Percentiles rank a stretch among this genome's conserved stretches.
These are phyloP conservation scores for Hypomyces rosellus DNA, from an alignment of 2,329 filamentous ascomycete genomes.

Conservation along the genomic window DNA sequence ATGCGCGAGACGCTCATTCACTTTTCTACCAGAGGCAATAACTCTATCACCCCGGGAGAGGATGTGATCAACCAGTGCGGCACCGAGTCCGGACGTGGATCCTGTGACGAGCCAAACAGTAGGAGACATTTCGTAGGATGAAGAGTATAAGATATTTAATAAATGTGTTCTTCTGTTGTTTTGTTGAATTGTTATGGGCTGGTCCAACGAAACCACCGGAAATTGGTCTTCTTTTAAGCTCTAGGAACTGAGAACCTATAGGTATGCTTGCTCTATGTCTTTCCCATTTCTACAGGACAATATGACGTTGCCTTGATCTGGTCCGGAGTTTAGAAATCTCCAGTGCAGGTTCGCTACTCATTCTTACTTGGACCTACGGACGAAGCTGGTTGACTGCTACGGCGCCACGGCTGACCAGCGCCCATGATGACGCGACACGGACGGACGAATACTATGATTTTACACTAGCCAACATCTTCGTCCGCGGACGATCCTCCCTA, in stretches of 20 bases:
- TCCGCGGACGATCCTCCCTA: slow-evolving; percentile 12
- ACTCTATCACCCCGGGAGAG: slow-evolving; percentile 24
- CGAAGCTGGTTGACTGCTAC: background rate
- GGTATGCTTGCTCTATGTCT: background rate
- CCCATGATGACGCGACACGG: background rate
- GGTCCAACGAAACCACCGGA: background rate
- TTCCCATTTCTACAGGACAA: background rate
- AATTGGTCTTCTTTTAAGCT: background rate
- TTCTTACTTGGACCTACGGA: background rate
- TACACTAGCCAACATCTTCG: slow-evolving; percentile 2
- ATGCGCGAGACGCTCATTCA: slow-evolving; percentile 18
- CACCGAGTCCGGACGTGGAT: slow-evolving; percentile 27
- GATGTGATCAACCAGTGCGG: slow-evolving; percentile 19
- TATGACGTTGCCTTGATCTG: background rate
- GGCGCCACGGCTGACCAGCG: background rate
- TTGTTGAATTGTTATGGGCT: no score
- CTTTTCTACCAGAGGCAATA: slow-evolving; percentile 24
- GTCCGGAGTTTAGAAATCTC: background rate
- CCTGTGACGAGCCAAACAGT: slow-evolving; percentile 30
- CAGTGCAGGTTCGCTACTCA: background rate
- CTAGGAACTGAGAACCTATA: background rate
- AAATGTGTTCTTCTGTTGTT: background rate
- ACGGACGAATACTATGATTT: background rate
- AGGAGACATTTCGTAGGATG: slow-evolving; percentile 18
- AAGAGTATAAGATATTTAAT: background rate